Percentiles rank a stretch among this genome's conserved stretches.
Evolutionary conservation across 768 basidiomycete species (phyloP).

Genomic region (Tricholoma saponaceum): DNA sequence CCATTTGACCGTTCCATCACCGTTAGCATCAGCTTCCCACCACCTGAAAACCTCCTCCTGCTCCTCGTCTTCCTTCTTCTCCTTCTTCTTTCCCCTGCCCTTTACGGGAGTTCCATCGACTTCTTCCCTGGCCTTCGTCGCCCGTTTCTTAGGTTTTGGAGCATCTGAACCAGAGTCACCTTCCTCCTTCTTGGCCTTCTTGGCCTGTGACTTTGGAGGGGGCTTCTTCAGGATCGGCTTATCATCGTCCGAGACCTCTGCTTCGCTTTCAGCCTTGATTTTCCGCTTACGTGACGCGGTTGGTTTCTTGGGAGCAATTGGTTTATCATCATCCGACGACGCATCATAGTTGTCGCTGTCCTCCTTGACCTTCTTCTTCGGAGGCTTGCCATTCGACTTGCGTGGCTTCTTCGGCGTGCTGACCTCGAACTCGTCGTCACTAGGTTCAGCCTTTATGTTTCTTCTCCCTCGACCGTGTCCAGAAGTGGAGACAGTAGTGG

Average conservation of each 20-base stretch:
- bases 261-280: slow-evolving; percentile 48
- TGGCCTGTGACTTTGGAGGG: slow-evolving; percentile 42
- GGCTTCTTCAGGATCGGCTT: slow-evolving; percentile 40
- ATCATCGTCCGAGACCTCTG: slow-evolving; percentile 41
- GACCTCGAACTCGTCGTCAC: slow-evolving; percentile 27
- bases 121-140: slow-evolving; percentile 39
- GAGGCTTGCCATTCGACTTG: slow-evolving; percentile 45
- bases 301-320: slow-evolving; percentile 34
- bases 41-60: slow-evolving; percentile 74
- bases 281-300: slow-evolving; percentile 37
- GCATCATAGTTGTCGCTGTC: slow-evolving; percentile 25
- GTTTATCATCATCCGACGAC: slow-evolving; percentile 34
- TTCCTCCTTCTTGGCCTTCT: slow-evolving; percentile 55
- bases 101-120: slow-evolving; percentile 33
- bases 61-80: slow-evolving; percentile 62
- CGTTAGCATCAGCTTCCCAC: slow-evolving; percentile 80
- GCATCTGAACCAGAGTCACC: slow-evolving; percentile 36
- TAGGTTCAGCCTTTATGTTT: slow-evolving; percentile 31
- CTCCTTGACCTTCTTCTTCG: slow-evolving; percentile 66
- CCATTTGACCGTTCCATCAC: slow-evolving; percentile 86
- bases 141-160: slow-evolving; percentile 43
- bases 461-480: slow-evolving; percentile 38
- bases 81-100: slow-evolving; percentile 40
- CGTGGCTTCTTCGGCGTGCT: slow-evolving; percentile 45
- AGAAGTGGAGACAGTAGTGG: slow-evolving; percentile 24